Percentiles rank a stretch among this genome's conserved stretches.
phyloP scores from a whole-genome alignment of 768 basidiomycete genomes.

The Tulasnella sp. region DNA sequence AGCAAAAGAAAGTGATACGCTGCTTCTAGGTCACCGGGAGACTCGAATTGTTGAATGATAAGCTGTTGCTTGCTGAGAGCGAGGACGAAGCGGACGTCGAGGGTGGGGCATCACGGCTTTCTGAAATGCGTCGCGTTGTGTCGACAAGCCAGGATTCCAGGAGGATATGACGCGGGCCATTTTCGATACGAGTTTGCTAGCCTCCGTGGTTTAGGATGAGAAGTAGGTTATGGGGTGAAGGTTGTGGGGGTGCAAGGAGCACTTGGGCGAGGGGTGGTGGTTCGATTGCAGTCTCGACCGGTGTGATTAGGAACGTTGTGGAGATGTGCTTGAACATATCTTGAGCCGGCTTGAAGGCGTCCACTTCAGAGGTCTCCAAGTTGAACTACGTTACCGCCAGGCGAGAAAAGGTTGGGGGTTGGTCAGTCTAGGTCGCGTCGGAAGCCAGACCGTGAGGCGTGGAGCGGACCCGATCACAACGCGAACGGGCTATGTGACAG shows the following conservation, averaged over 20 bases:
- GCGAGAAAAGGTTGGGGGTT: too few species aligned
- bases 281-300: too few species aligned
- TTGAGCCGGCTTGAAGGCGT: too few species aligned
- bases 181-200: constrained; percentile 62
- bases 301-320: too few species aligned
- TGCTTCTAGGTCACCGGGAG: constrained; percentile 84
- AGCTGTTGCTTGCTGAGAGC: constrained; percentile 37
- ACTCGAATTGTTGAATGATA: constrained; percentile 52
- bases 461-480: too few species aligned
- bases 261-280: constrained; percentile 1
- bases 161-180: constrained; percentile 67
- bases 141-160: constrained; percentile 74
- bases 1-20: constrained; percentile 78
- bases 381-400: too few species aligned
- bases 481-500: too few species aligned
- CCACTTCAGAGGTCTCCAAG: too few species aligned
- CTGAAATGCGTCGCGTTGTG: constrained; percentile 44
- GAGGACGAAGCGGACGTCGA: constrained; percentile 38
- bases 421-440: too few species aligned
- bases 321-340: too few species aligned
- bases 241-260: neutral
- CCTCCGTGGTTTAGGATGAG: constrained; percentile 52
- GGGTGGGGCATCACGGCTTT: constrained; percentile 37
- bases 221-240: constrained; percentile 55
- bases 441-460: too few species aligned